These are phyloP conservation scores for Erodium chrysanthum DNA, from an alignment of 441 rosid species.

Conservation along the genomic window DNA sequence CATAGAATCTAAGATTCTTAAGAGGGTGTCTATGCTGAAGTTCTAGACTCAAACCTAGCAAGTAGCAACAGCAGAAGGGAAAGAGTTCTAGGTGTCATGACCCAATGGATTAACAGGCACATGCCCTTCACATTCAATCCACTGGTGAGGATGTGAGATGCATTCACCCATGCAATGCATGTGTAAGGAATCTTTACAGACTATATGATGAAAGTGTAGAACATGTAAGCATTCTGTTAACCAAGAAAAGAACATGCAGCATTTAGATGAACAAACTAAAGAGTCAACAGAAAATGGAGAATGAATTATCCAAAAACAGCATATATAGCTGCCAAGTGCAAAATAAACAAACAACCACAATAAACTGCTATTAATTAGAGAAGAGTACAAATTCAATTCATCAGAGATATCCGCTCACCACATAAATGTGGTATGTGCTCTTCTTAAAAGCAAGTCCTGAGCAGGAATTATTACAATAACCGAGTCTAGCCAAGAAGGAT, in stretches of 20 bases:
- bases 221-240: background rate
- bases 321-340: background rate
- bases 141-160: background rate
- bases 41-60: too few species aligned
- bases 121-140: background rate
- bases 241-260: background rate
- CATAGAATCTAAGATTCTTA: background rate
- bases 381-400: conserved; percentile 11
- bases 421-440: too few species aligned
- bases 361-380: background rate
- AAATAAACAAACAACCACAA: conserved; percentile 2
- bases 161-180: background rate
- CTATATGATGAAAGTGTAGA: background rate
- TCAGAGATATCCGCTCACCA: conserved; percentile 10
- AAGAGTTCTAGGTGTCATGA: background rate
- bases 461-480: conserved; percentile 27
- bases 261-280: background rate
- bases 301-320: too few species aligned
- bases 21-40: too few species aligned
- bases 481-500: conserved; percentile 10
- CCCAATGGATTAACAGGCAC: conserved; percentile 1
- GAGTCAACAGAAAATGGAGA: too few species aligned
- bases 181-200: conserved; percentile 3
- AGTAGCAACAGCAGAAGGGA: background rate
- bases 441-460: conserved; percentile 15